Conservation (phyloP, 192 early-diverging fungal genomes). For the Mortierella hygrophila region DNA sequence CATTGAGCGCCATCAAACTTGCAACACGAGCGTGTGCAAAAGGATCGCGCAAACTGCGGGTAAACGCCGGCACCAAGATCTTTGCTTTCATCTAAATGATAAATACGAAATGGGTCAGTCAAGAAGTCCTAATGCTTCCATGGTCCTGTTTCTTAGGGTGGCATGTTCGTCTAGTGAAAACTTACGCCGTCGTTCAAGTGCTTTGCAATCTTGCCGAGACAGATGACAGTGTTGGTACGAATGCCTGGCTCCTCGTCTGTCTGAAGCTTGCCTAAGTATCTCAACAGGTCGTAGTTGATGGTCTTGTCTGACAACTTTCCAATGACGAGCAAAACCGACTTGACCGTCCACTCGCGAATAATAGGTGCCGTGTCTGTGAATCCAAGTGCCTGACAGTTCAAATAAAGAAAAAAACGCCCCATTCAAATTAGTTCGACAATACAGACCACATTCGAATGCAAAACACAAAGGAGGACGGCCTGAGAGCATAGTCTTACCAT, state of each 20-base stretch:
- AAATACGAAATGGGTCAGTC: not conserved
- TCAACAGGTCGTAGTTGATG: slow-evolving; percentile 87
- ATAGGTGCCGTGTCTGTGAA: slow-evolving; percentile 90
- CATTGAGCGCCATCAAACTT: slow-evolving; percentile 81
- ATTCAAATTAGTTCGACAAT: not conserved
- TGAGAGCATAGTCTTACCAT: slow-evolving; percentile 62
- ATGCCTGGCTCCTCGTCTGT: slow-evolving; percentile 95
- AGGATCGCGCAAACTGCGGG: slow-evolving; percentile 85
- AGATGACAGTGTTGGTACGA: slow-evolving; percentile 95
- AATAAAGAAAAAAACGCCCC: not conserved
- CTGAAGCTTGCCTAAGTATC: slow-evolving; percentile 91
- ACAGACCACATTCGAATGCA: not conserved
- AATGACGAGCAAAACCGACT: slow-evolving; percentile 80
- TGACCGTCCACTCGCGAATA: slow-evolving; percentile 93
- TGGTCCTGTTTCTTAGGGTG: too few relatives aligned
- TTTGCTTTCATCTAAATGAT: slow-evolving; percentile 76
- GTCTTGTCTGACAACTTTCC: slow-evolving; percentile 73
- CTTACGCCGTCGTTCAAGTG: slow-evolving; percentile 79
- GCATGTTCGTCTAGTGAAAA: not conserved
- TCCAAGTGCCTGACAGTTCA: slow-evolving; percentile 72
- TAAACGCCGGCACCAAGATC: slow-evolving; percentile 87
- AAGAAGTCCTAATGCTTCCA: not conserved
- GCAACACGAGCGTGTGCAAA: slow-evolving; percentile 92
- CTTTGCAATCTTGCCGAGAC: slow-evolving; percentile 91
- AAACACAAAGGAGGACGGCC: not conserved